These are phyloP conservation scores for Sanguinoderma infundibulare DNA, from an alignment of 1,284 basidiomycete genomes.

Conservation along the genomic window DNA sequence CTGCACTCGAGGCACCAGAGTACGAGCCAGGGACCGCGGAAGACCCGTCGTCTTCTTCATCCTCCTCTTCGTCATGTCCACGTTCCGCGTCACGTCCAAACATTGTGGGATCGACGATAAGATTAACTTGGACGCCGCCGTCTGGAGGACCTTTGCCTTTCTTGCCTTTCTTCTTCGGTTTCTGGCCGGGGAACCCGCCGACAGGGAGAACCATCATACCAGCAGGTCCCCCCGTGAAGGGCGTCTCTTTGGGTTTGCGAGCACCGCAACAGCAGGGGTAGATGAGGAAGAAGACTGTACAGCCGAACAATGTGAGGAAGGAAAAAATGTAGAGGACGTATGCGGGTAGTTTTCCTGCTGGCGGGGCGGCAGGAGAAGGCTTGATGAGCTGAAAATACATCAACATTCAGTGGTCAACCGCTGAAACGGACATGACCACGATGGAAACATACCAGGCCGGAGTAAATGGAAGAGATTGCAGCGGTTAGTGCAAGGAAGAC, in stretches of 20 bases:
- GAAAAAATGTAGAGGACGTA: slow-evolving; percentile 64
- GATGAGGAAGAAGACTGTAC: slow-evolving; percentile 60
- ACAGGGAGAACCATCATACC: slow-evolving; percentile 74
- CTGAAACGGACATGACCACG: too few relatives aligned
- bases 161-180: slow-evolving; percentile 43
- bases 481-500: slow-evolving; percentile 54
- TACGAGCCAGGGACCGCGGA: slow-evolving; percentile 33
- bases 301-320: slow-evolving; percentile 52
- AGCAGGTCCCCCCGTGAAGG: slow-evolving; percentile 35
- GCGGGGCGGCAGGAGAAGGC: slow-evolving; percentile 55
- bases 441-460: slow-evolving; percentile 55
- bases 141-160: slow-evolving; percentile 35
- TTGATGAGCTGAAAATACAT: slow-evolving; percentile 55
- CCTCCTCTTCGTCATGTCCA: slow-evolving; percentile 42
- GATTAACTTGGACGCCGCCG: slow-evolving; percentile 67
- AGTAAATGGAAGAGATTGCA: slow-evolving; percentile 62
- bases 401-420: neutral
- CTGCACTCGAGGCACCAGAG: slow-evolving; percentile 30
- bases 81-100: slow-evolving; percentile 44
- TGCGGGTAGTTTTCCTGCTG: slow-evolving; percentile 55
- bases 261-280: slow-evolving; percentile 57
- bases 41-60: slow-evolving; percentile 28
- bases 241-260: slow-evolving; percentile 31
- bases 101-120: slow-evolving; percentile 69
- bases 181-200: slow-evolving; percentile 45